Evolutionary conservation across 2,329 filamentous ascomycete species (phyloP).

Genomic region (Elsinoe australis): DNA sequence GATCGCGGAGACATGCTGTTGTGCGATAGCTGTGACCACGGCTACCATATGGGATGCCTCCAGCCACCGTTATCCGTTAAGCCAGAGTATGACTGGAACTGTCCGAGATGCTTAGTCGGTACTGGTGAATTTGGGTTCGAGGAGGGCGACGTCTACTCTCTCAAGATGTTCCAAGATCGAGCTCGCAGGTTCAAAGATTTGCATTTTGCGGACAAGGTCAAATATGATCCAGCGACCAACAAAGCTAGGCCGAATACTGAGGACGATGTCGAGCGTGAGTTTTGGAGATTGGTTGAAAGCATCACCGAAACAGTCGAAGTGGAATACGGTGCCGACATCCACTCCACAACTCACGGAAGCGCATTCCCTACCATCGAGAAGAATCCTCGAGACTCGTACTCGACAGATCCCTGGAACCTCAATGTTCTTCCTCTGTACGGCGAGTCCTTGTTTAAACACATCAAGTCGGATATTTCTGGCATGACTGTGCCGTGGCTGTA

Average conservation of each 20-base stretch:
- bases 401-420: constrained; percentile 89
- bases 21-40: constrained; percentile 87
- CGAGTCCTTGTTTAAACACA: constrained; percentile 90
- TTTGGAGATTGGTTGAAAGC: constrained; percentile 91
- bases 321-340: constrained; percentile 95
- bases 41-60: constrained; percentile 79
- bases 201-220: constrained; percentile 88
- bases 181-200: constrained; percentile 89
- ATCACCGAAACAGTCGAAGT: constrained; percentile 94
- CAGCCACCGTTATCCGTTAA: constrained; percentile 73
- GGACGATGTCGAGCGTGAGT: constrained; percentile 92
- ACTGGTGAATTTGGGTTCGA: constrained; percentile 97
- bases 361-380: constrained; percentile 93
- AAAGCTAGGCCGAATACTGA: constrained; percentile 76
- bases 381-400: constrained; percentile 77
- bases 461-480: constrained; percentile 95
- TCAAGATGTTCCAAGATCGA: constrained; percentile 93
- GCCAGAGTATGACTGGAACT: constrained; percentile 90
- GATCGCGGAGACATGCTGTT: constrained; percentile 62
- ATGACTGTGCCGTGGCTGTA: constrained; percentile 99
- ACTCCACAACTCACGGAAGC: constrained; percentile 94
- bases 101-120: constrained; percentile 85
- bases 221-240: constrained; percentile 75
- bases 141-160: constrained; percentile 88
- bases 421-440: constrained; percentile 85